These are phyloP conservation scores for Epichloe brachyelytri DNA, from an alignment of 2,329 filamentous ascomycete species.

Conservation along the genomic window DNA sequence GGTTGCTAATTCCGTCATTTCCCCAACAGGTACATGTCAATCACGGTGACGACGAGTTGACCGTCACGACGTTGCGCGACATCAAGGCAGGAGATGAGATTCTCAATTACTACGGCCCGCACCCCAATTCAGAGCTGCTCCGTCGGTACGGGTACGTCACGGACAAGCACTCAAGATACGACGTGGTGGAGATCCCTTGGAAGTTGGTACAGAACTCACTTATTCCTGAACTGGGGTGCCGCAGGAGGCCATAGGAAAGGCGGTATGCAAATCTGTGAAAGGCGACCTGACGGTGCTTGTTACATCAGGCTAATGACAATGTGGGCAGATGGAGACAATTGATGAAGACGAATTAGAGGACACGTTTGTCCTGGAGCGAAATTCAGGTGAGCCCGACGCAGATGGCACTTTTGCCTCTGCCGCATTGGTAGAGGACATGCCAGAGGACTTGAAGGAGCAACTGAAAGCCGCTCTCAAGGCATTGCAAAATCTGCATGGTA, in stretches of 20 bases:
- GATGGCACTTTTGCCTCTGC: constrained; percentile 30
- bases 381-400: constrained; percentile 36
- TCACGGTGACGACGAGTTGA: constrained; percentile 42
- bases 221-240: constrained; percentile 24
- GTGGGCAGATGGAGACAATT: constrained; percentile 27
- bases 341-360: constrained; percentile 61
- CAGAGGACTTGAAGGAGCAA: constrained; percentile 38
- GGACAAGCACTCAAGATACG: constrained; percentile 59
- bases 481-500: constrained; percentile 30
- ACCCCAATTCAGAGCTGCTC: constrained; percentile 71
- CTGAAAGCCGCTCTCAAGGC: constrained; percentile 37
- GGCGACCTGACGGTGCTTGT: not conserved
- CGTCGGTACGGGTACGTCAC: constrained; percentile 84
- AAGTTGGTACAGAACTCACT: constrained; percentile 38
- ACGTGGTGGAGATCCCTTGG: constrained; percentile 69
- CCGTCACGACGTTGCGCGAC: constrained; percentile 56
- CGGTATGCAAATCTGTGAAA: constrained; percentile 22
- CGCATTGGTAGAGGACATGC: constrained; percentile 28
- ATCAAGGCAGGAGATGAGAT: constrained; percentile 65
- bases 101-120: constrained; percentile 78
- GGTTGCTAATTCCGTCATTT: not conserved
- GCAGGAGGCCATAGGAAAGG: constrained; percentile 25
- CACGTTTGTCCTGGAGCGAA: constrained; percentile 54
- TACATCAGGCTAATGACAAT: constrained; percentile 13
- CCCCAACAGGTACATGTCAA: constrained; percentile 36